Conservation (phyloP, 305 asterid species). For the Solanum chacoense region DNA sequence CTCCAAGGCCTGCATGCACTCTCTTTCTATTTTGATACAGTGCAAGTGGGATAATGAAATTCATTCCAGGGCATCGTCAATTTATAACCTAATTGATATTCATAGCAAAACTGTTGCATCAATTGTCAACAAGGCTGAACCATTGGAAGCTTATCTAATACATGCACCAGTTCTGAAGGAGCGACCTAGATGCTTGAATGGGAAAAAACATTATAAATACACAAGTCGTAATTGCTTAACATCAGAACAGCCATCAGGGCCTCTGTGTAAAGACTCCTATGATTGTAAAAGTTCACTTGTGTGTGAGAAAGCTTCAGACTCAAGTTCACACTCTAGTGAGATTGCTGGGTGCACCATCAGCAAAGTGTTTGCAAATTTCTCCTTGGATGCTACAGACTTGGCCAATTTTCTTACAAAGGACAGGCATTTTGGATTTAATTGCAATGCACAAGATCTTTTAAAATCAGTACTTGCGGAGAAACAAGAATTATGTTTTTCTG, state of each 20-base stretch:
- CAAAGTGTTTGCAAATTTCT: constrained; percentile 49
- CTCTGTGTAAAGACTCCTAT: constrained; percentile 26
- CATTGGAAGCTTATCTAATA: constrained; percentile 75
- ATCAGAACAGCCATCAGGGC: constrained; percentile 40
- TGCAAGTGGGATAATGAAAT: constrained; percentile 95
- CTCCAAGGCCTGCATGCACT: constrained; percentile 88
- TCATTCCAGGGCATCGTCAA: constrained; percentile 83
- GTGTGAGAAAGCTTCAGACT: constrained; percentile 18
- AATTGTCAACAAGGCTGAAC: constrained; percentile 90
- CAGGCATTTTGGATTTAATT: constrained; percentile 77
- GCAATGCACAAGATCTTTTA: constrained; percentile 71
- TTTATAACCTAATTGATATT: constrained; percentile 79
- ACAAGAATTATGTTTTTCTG: constrained; percentile 92
- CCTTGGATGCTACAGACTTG: constrained; percentile 82
- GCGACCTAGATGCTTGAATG: constrained; percentile 42
- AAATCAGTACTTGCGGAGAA: constrained; percentile 75
- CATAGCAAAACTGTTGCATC: constrained; percentile 94
- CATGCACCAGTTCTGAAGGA: constrained; percentile 45
- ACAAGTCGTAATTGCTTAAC: constrained; percentile 42
- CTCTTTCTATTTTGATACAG: constrained; percentile 65
- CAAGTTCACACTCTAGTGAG: constrained; percentile 23
- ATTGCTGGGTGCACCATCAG: constrained; percentile 31
- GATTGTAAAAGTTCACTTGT: constrained; percentile 24
- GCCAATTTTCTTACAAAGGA: constrained; percentile 94
- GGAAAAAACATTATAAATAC: constrained; percentile 37